Evolutionary conservation across 2,329 filamentous ascomycete genomes (phyloP), one percentile per base, ranked within the genome.

Genomic region (Apiospora phragmitis): DNA sequence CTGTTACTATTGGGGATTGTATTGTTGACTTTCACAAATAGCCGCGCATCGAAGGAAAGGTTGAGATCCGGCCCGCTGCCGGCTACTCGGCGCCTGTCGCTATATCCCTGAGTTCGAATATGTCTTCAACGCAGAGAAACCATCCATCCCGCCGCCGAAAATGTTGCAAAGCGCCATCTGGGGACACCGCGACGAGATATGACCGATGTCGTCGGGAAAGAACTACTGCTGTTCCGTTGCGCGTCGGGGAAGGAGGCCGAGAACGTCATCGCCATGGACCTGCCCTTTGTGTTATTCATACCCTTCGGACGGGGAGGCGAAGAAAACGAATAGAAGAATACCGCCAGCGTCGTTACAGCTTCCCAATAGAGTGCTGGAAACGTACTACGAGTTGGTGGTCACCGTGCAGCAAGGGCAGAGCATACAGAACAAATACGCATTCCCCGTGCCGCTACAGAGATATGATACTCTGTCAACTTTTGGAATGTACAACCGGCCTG

Each of bases 381-480:
- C 96, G 65, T 97, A 88, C 80, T 99, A 98, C 84, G 96, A 99
- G 83, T 88, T 99, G 73, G 94, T 98, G 70, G 96, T 99, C 68
- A 97, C 93, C 68, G 92, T 99, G 29, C 95, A 98, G 79, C 95
- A 98, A 82, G 94, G 95, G 3, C 91, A 92, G 76, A 90, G 90
- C 76, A 90, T 93, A 72, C 94, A 98, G 83, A 94, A 93, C 82
- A 97, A 97, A 82, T 96, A 97, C 82, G 86, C 91, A 5, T 98
- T 98, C 76, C 94, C 96, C 1, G 93, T 98, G 49, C 95, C 95
- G 1, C 90, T 99, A 76, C 91, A 94, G 75, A 89, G 96, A 79
- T 99, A 98, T 84, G 96, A 99, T 81, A 99, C 95, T 1, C 86
- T 99, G 67, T 98, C 95, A 55, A 98, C 96, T 1, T 99, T 99